These are phyloP conservation scores for Rauvolfia tetraphylla DNA, from an alignment of 257 asterid genomes.

Conservation along the genomic window DNA sequence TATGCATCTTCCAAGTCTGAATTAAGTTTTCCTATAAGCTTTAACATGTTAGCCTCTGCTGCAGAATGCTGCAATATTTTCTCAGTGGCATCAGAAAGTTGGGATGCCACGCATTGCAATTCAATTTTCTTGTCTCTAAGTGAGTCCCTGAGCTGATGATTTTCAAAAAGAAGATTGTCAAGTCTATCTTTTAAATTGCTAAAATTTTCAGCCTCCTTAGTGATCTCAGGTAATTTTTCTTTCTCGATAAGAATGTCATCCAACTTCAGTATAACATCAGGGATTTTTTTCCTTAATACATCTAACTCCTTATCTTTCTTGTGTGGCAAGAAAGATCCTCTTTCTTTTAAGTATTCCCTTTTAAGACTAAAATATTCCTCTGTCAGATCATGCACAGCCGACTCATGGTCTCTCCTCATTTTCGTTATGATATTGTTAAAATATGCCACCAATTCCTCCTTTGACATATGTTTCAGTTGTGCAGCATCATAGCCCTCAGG, in stretches of 20 bases:
- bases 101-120: slow-evolving; percentile 49
- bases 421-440: slow-evolving; percentile 53
- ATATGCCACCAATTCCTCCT: slow-evolving; percentile 52
- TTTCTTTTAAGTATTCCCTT: slow-evolving; percentile 62
- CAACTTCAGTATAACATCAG: slow-evolving; percentile 53
- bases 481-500: slow-evolving; percentile 56
- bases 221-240: slow-evolving; percentile 40
- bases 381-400: slow-evolving; percentile 51
- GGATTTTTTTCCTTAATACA: slow-evolving; percentile 55
- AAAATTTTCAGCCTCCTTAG: slow-evolving; percentile 32
- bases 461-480: slow-evolving; percentile 50
- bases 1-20: slow-evolving; percentile 42
- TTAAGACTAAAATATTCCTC: slow-evolving; percentile 58
- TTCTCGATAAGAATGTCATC: slow-evolving; percentile 55
- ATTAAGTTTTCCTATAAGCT: slow-evolving; percentile 38
- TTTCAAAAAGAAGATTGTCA: slow-evolving; percentile 61
- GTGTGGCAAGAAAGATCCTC: slow-evolving; percentile 40
- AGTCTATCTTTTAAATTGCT: slow-evolving; percentile 45
- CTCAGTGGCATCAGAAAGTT: slow-evolving; percentile 44
- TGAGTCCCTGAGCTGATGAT: slow-evolving; percentile 48
- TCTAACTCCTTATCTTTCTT: slow-evolving; percentile 72
- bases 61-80: slow-evolving; percentile 44
- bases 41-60: slow-evolving; percentile 50
- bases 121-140: slow-evolving; percentile 51
- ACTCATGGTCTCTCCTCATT: slow-evolving; percentile 79